Base-by-base conservation (phyloP, 2,329 filamentous ascomycete species). In the Nemania diffusa region DNA sequence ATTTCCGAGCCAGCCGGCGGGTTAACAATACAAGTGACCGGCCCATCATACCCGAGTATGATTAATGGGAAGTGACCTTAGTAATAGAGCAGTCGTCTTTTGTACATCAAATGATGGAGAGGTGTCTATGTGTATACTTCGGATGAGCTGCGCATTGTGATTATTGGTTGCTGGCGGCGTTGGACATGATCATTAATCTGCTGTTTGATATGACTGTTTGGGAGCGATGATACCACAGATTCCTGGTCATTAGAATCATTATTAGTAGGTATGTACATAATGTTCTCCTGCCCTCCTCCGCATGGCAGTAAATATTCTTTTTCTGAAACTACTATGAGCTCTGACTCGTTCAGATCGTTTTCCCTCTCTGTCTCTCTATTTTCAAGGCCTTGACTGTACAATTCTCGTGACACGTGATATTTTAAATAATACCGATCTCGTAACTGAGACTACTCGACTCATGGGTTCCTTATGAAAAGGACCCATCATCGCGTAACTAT, bases 171-270 rank as follows among this genome's bases (percentile, higher is more conserved):
- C 48, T 63, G 65, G 51, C 34, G 65, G 70, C 64, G 70, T 69
- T 68, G 67, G 70, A 66, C 69, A 68, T 61, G 64, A 65, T 59
- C 63, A 65, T 72, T 71, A 65, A 63, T 65, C 65, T 40, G 65
- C 69, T 65, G 57, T 67, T 68, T 62, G 64, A 66, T 74, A 73
- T 67, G 69, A 72, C 65, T 71, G 67, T 68, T 74, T 74, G 69
- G 70, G 69, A 74, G 67, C 73, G 71, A 76, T 75, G 74, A 76
- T 76, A 74, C 72, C 74, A 73, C 65, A 71, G 26, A 69, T 61
- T 65, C 68, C 48, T 69, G 55, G 46, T 65, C 62, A 66, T 67
- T 64, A 56, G 59, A 70, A 58, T 61, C 29, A 55, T 58, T 69
- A 48, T 64, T 52, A 50, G 29, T 22, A 53, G n/a, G n/a, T n/a